Evolutionary conservation across 1,284 basidiomycete species (phyloP).

Genomic region (Jaminaea rosea): DNA sequence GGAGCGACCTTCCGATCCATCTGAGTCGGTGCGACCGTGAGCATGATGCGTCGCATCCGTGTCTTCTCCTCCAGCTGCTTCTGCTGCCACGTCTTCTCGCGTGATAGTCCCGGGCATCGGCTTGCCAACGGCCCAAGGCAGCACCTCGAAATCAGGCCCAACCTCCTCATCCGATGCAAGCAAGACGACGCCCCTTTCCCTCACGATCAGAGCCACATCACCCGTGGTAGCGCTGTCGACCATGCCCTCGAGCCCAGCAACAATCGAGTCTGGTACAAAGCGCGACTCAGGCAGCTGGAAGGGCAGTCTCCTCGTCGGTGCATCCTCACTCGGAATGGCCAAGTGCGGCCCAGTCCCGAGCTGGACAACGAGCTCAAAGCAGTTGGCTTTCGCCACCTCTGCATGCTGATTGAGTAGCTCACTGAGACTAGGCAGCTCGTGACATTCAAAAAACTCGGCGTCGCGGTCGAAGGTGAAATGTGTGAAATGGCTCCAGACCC

Average conservation of each 20-base stretch:
- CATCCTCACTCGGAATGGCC: background rate
- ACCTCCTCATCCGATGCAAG: background rate
- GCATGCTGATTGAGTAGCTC: constrained; percentile 16
- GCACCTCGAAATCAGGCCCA: background rate
- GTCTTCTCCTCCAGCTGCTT: background rate
- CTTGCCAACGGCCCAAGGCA: constrained; percentile 2
- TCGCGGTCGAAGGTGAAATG: constrained; percentile 24
- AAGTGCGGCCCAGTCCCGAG: constrained; percentile 27
- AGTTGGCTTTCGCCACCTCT: constrained; percentile 11
- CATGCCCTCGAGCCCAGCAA: constrained; percentile 24
- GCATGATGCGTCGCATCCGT: too few species aligned
- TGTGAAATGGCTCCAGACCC: constrained; percentile 23
- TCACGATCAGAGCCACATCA: constrained; percentile 37
- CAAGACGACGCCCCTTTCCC: constrained; percentile 31
- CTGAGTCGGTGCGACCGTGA: too few species aligned
- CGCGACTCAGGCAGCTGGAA: constrained; percentile 26
- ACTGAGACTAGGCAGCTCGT: constrained; percentile 25
- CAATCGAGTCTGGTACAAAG: constrained; percentile 22
- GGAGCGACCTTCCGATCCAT: background rate
- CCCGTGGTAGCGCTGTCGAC: constrained; percentile 39
- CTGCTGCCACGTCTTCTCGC: background rate
- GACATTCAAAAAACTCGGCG: constrained; percentile 29
- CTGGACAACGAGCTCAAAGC: constrained; percentile 33
- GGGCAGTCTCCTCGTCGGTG: constrained; percentile 12
- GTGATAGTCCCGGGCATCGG: background rate